A percentile compares a stretch with the other conserved stretches of the same genome.
phyloP scores from a whole-genome alignment of 139 green algal genomes.

The Chlamydomonas applanata region DNA sequence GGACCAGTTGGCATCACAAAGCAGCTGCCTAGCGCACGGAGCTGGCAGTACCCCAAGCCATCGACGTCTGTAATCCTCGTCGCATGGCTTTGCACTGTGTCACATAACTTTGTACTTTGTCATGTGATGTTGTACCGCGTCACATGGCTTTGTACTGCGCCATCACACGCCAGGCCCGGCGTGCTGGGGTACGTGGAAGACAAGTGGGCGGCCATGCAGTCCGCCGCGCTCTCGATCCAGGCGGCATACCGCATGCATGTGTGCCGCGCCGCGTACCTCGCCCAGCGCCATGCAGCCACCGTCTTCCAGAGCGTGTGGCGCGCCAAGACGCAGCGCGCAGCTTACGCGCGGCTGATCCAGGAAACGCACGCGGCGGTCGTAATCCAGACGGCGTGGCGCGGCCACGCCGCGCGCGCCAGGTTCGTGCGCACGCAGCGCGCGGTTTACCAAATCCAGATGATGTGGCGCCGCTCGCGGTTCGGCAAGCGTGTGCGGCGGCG shows the following conservation, averaged over 20 bases:
- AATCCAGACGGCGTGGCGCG: slow-evolving; percentile 48
- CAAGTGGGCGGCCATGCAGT: slow-evolving; percentile 47
- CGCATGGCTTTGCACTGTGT: too few species aligned
- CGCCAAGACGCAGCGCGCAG: not conserved
- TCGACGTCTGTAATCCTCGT: too few species aligned
- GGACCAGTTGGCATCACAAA: too few species aligned
- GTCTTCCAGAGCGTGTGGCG: slow-evolving; percentile 46
- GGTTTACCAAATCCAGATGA: slow-evolving; percentile 51
- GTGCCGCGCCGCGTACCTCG: slow-evolving; percentile 23
- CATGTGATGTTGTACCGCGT: too few species aligned
- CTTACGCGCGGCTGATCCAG: slow-evolving; percentile 26
- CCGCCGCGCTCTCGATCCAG: slow-evolving; percentile 11
- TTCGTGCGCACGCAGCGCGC: slow-evolving; percentile 23
- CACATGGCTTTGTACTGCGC: not conserved
- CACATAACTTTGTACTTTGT: too few species aligned
- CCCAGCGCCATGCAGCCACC: slow-evolving; percentile 17
- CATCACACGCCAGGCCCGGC: slow-evolving; percentile 32
- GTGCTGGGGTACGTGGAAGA: slow-evolving; percentile 75
- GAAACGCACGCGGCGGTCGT: slow-evolving; percentile 37
- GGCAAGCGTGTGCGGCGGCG: slow-evolving; percentile 27
- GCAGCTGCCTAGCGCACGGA: too few species aligned
- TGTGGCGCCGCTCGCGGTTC: slow-evolving; percentile 42
- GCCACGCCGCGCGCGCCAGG: slow-evolving; percentile 13
- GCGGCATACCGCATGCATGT: slow-evolving; percentile 6
- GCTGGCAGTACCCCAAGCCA: too few species aligned